Percentiles rank a stretch among this genome's conserved stretches.
Evolutionary conservation across 2,329 filamentous ascomycete species (phyloP).

Genomic region (Fusarium domesticum): DNA sequence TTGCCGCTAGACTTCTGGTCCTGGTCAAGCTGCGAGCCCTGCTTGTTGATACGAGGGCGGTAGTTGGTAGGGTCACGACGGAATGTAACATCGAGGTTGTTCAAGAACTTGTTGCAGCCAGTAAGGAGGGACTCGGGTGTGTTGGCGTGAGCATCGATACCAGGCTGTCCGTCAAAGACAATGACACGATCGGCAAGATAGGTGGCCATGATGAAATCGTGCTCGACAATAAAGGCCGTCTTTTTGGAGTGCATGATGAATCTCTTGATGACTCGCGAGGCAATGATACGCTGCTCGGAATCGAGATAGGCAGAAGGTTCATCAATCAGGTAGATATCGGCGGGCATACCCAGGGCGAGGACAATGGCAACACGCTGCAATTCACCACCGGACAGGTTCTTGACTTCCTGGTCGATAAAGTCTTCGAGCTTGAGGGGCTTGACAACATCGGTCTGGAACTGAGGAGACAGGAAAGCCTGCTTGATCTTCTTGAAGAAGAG

Average conservation of each 20-base stretch:
- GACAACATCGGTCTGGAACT: conserved; percentile 99
- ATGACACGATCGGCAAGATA: conserved; percentile 88
- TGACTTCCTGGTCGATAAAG: conserved; percentile 99
- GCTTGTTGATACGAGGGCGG: conserved; percentile 98
- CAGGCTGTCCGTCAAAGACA: conserved; percentile 94
- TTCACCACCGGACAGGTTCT: conserved; percentile 98
- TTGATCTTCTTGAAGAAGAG: conserved; percentile 99
- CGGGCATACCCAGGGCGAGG: conserved; percentile 88
- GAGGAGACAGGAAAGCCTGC: conserved; percentile 89
- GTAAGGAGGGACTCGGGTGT: conserved; percentile 87
- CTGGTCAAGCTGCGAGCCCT: conserved; percentile 91
- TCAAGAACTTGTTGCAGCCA: conserved; percentile 93
- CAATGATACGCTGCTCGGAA: conserved; percentile 98
- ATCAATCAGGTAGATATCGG: conserved; percentile 98
- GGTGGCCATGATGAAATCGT: conserved; percentile 97
- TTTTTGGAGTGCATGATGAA: conserved; percentile 99
- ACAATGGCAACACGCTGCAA: conserved; percentile 98
- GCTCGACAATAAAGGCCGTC: conserved; percentile 98
- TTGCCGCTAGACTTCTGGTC: conserved; percentile 94
- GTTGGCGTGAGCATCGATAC: conserved; percentile 83
- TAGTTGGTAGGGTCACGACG: conserved; percentile 94
- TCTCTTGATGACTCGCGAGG: conserved; percentile 95
- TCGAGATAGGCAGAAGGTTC: conserved; percentile 97
- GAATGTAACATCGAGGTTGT: conserved; percentile 98
- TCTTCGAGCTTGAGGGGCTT: conserved; percentile 99